Base-by-base conservation (phyloP, 345 rosid species). In the Bretschneidera sinensis region DNA sequence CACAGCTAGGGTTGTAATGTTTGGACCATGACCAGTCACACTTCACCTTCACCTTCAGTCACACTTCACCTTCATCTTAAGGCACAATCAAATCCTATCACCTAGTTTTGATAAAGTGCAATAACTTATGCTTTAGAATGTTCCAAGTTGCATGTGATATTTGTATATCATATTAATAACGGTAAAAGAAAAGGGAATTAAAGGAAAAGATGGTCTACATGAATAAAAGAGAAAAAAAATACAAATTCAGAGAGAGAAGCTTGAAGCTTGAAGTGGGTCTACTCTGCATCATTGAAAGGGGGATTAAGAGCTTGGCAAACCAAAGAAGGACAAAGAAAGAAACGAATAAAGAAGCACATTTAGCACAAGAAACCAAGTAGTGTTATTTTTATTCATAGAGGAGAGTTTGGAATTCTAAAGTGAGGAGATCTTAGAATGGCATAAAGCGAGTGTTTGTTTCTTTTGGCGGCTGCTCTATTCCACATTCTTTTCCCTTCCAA, bases 391-490 rank as follows among this genome's bases (percentile, higher is more conserved):
- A 64, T 51, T 74, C 74, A 70, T 77, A 58, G 84, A 71, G 66
- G 31, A 66, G 85, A 78, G 82, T 78, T 76, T 76, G 75, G 83
- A 80, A 72, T 76, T 67, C 83, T 74, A 80, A 76, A 73, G 80
- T 51, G 73, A 55, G 61, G 60, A 79, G 67, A 79, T 65, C 74
- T 63, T 62, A 49, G 67, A 55, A 59, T 59, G 56, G 61, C 55
- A 60, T 69, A 74, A 74, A 75, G 79, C 74, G 34, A 62, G 61
- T 43, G 54, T 76, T 62, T 70, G 68, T 66, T 74, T 71, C 67
- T 71, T 80, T 74, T 56, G 66, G 75, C 35, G 62, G 64, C 63
- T 57, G 48, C 64, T 54, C 54, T 49, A 57, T 62, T 57, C 54
- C 55, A 34, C 35, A 28, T 33, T 61, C 71, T 67, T 66, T 70